Evolutionary conservation across 2,329 filamentous ascomycete genomes (phyloP).

Genomic region (Aureobasidium uvarum): DNA sequence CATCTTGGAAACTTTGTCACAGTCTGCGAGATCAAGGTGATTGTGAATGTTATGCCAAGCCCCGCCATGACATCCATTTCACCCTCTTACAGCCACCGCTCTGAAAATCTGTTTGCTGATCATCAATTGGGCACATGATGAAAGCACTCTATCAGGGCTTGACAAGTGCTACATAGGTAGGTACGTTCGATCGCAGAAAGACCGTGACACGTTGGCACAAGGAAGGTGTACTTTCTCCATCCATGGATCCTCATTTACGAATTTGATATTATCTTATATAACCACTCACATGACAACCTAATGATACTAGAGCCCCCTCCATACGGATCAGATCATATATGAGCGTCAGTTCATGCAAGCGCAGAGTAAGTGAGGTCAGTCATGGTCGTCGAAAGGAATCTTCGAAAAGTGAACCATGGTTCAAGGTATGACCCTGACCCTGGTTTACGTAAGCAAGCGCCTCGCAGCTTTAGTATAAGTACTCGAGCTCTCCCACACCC

Average conservation of each 20-base stretch:
- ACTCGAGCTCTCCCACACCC: not conserved
- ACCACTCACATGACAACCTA: no score
- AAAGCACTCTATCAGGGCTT: not conserved
- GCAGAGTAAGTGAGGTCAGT: not conserved
- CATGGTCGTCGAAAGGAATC: not conserved
- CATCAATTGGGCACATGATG: no score
- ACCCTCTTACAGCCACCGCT: not conserved
- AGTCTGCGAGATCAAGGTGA: not conserved
- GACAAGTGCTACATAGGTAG: not conserved
- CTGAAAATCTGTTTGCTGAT: no score
- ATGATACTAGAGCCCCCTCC: no score
- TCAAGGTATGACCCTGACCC: not conserved
- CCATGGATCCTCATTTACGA: no score
- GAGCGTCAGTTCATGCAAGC: no score
- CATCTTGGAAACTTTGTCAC: constrained; percentile 28
- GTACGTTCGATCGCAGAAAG: no score
- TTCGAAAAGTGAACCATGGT: not conserved
- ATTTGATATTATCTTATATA: no score
- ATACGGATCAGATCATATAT: no score
- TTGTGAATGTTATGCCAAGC: constrained; percentile 9
- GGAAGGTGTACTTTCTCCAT: no score
- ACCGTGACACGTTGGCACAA: no score
- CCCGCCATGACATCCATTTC: not conserved
- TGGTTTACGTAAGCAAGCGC: not conserved
- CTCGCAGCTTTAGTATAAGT: not conserved